Conservation (phyloP, 208 protist species). For the Trypanosoma scelopori region DNA sequence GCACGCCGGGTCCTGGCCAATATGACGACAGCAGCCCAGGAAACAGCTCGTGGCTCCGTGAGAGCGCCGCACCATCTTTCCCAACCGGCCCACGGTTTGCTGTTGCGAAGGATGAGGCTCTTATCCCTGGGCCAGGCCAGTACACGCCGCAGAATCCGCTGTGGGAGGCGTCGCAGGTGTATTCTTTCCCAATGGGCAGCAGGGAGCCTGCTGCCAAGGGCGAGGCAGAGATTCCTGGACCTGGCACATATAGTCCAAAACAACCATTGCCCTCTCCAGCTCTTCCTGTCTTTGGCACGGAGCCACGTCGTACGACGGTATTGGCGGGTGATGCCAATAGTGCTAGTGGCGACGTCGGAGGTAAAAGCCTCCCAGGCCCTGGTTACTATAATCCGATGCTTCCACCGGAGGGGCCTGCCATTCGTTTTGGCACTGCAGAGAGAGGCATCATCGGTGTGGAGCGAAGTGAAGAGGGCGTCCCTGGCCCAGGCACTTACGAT, state of each 20-base stretch:
- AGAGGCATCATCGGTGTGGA: not conserved
- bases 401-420: not conserved
- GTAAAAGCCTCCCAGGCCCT: conserved; percentile 13
- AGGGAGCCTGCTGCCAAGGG: not conserved
- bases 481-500: conserved; percentile 40
- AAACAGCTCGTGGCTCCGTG: not conserved
- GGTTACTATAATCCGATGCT: conserved; percentile 19
- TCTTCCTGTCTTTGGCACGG: conserved; percentile 16
- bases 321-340: not conserved
- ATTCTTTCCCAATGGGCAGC: conserved; percentile 20
- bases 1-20: conserved; percentile 32
- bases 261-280: not conserved
- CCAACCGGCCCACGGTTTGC: conserved; percentile 20
- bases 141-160: conserved; percentile 26
- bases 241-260: conserved; percentile 24
- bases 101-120: not conserved
- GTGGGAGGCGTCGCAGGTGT: conserved; percentile 26
- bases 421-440: conserved; percentile 25
- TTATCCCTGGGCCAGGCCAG: conserved; percentile 24
- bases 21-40: conserved; percentile 15
- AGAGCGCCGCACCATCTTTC: conserved; percentile 12
- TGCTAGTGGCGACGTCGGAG: too few relatives aligned
- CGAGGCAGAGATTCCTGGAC: conserved; percentile 18
- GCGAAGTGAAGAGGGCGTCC: conserved; percentile 6
- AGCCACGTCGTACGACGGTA: not conserved